A percentile compares a stretch with the other conserved stretches of the same genome.
Conservation (phyloP, 495 filamentous ascomycete species). For the Talaromyces wortmannii region DNA sequence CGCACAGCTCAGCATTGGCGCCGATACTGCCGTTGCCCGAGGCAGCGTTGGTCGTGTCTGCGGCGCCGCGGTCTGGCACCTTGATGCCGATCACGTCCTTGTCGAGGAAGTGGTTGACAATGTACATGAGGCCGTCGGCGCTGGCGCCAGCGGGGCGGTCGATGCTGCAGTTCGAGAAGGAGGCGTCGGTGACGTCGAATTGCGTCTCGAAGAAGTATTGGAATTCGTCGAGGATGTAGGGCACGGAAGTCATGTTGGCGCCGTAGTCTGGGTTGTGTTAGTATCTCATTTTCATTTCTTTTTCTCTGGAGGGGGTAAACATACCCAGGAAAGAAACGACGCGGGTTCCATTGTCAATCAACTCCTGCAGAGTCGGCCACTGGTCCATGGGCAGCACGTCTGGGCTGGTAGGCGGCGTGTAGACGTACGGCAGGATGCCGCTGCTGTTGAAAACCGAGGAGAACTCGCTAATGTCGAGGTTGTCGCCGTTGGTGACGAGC, state of each 20-base stretch:
- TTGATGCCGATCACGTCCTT: conserved; percentile 36
- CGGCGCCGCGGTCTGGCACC: conserved; percentile 48
- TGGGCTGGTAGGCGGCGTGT: conserved; percentile 32
- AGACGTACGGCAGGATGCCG: conserved; percentile 54
- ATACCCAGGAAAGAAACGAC: conserved; percentile 56
- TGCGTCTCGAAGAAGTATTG: conserved; percentile 65
- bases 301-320: conserved; percentile 12
- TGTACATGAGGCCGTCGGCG: conserved; percentile 46
- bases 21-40: conserved; percentile 50
- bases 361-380: conserved; percentile 58
- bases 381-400: conserved; percentile 20
- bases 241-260: conserved; percentile 33
- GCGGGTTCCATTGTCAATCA: conserved; percentile 54
- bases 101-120: conserved; percentile 43
- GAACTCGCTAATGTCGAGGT: conserved; percentile 38
- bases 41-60: conserved; percentile 49
- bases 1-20: conserved; percentile 46
- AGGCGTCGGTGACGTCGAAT: conserved; percentile 49
- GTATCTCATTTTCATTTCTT: not conserved
- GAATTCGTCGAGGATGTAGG: conserved; percentile 67
- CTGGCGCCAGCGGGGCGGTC: conserved; percentile 49
- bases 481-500: conserved; percentile 62
- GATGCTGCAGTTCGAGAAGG: conserved; percentile 48
- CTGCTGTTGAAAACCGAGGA: conserved; percentile 44
- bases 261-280: conserved; percentile 28